Conservation (phyloP, 306 rosid species). For the Quercus ilex region DNA sequence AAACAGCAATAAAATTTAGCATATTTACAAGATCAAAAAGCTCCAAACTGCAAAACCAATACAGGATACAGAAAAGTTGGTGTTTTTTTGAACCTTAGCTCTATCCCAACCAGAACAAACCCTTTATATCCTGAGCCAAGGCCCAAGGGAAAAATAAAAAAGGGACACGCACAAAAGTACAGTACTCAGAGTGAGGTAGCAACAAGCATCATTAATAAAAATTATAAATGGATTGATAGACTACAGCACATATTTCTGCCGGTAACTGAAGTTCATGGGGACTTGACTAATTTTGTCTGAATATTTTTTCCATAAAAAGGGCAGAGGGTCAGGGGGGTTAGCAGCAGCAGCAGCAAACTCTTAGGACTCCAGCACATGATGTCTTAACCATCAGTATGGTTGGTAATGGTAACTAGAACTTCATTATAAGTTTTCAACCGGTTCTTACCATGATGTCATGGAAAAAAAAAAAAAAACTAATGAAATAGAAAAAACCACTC, state of each 20-base stretch:
- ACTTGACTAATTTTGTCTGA: neutral
- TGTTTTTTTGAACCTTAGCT: neutral
- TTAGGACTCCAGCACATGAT: neutral
- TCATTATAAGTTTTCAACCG: neutral
- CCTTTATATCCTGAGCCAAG: neutral
- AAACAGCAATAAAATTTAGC: neutral
- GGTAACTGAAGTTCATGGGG: neutral
- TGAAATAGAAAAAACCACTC: neutral
- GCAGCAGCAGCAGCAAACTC: neutral
- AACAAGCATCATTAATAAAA: neutral
- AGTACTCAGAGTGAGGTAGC: neutral
- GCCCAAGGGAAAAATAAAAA: neutral
- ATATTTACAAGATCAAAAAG: neutral
- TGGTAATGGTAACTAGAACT: neutral
- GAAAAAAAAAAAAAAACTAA: neutral
- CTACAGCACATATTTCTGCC: neutral
- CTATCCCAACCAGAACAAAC: neutral
- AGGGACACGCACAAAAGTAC: neutral
- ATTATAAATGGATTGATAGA: neutral
- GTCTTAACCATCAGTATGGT: neutral
- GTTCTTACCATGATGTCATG: no score
- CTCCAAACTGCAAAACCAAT: no score
- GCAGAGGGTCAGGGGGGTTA: neutral
- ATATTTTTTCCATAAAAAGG: neutral
- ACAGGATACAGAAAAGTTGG: neutral